Percentiles rank a stretch among this genome's conserved stretches.
These are phyloP conservation scores for Colletotrichum spaethianum DNA, from an alignment of 2,329 filamentous ascomycete species.

Conservation along the genomic window DNA sequence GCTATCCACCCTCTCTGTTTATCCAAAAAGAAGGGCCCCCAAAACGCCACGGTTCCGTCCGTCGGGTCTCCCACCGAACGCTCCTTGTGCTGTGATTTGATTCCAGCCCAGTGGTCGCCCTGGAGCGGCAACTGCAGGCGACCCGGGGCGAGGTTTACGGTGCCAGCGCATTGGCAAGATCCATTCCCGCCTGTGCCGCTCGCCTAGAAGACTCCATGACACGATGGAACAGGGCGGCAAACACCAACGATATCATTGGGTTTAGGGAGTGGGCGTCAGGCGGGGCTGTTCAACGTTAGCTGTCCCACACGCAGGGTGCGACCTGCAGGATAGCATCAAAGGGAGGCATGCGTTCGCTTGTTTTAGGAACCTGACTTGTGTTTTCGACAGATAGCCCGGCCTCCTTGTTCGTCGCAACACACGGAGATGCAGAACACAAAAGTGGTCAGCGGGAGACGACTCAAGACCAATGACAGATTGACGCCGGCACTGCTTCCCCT, in stretches of 20 bases:
- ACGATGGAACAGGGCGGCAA: neutral
- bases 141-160: constrained; percentile 10
- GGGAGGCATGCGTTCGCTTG: neutral
- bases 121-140: constrained; percentile 25
- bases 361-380: neutral
- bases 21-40: neutral
- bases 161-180: constrained; percentile 19
- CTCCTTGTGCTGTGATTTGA: neutral
- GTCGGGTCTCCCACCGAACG: neutral
- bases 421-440: neutral
- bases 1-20: neutral
- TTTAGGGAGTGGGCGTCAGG: neutral
- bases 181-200: constrained; percentile 29
- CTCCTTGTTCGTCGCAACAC: neutral
- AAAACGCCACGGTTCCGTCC: constrained; percentile 6
- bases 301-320: neutral
- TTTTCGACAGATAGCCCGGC: neutral
- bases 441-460: neutral
- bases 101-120: constrained; percentile 17
- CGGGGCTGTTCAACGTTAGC: constrained; percentile 9
- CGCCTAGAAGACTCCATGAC: constrained; percentile 9
- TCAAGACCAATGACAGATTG: neutral
- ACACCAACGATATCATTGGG: neutral
- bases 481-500: neutral
- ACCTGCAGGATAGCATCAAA: constrained; percentile 1